Percentiles rank a stretch among this genome's conserved stretches.
Evolutionary conservation across 306 rosid genomes (phyloP).

Genomic region (Corylus heterophylla): DNA sequence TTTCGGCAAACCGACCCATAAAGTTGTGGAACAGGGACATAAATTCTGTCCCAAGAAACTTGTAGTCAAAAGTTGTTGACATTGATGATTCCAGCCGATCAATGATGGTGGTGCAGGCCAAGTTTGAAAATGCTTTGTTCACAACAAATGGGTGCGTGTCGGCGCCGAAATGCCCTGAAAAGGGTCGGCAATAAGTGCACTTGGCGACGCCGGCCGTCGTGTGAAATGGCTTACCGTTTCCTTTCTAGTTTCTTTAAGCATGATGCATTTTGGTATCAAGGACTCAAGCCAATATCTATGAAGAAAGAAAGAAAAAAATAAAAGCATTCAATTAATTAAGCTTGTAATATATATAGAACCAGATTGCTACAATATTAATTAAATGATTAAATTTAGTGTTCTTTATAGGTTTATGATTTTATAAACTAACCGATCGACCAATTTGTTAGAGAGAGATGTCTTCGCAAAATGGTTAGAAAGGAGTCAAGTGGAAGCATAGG

Average conservation of each 20-base stretch:
- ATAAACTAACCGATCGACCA: too few species aligned
- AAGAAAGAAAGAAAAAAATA: too few species aligned
- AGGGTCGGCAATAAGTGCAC: not conserved
- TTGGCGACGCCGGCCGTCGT: not conserved
- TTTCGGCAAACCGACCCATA: constrained; percentile 31
- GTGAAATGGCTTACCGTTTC: not conserved
- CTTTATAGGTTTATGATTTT: too few species aligned
- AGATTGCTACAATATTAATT: too few species aligned
- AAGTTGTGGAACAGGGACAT: constrained; percentile 10
- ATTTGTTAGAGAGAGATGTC: too few species aligned
- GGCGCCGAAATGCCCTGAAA: not conserved
- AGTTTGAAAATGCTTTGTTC: not conserved
- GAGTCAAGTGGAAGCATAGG: too few species aligned
- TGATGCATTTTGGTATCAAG: not conserved
- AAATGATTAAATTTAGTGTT: too few species aligned
- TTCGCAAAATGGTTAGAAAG: too few species aligned
- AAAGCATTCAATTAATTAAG: too few species aligned
- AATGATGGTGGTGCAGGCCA: not conserved
- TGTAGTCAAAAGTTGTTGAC: not conserved
- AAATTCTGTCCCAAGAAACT: constrained; percentile 4
- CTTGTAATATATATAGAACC: too few species aligned
- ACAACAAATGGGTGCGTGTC: not conserved
- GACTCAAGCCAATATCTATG: too few species aligned
- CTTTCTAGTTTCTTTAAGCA: not conserved
- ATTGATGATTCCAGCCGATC: not conserved